These are phyloP conservation scores for Elsinoe fawcettii DNA, from an alignment of 2,329 filamentous ascomycete genomes.

Conservation along the genomic window DNA sequence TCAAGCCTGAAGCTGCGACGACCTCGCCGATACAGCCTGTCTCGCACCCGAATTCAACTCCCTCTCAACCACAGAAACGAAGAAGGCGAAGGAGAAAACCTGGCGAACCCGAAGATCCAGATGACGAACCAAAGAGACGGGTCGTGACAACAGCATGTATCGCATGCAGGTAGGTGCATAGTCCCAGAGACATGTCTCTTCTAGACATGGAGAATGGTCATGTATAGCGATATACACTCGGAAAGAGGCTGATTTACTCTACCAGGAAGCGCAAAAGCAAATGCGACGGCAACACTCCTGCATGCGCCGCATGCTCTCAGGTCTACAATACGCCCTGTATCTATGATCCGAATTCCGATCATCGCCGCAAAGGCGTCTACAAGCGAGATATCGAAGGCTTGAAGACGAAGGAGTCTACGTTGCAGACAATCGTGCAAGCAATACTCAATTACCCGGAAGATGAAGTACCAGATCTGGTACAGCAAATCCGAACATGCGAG, in stretches of 20 bases:
- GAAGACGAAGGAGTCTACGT: conserved; percentile 77
- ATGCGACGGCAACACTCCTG: conserved; percentile 86
- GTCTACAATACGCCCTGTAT: conserved; percentile 87
- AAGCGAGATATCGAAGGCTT: conserved; percentile 85
- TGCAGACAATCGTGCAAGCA: conserved; percentile 87
- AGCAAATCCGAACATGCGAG: conserved; percentile 80
- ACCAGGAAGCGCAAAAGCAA: conserved; percentile 31
- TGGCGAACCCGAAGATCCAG: conserved; percentile 21
- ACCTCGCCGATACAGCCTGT: neutral
- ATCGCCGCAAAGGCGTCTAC: conserved; percentile 92
- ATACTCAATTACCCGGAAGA: conserved; percentile 88
- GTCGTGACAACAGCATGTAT: conserved; percentile 33
- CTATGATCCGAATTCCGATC: conserved; percentile 94
- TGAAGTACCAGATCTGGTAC: conserved; percentile 72
- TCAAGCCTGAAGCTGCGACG: neutral
- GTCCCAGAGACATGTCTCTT: conserved; percentile 18
- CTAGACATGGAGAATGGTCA: neutral
- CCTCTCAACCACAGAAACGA: neutral
- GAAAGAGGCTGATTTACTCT: conserved; percentile 13
- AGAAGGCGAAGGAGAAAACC: conserved; percentile 4
- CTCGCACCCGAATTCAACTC: neutral
- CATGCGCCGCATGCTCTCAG: conserved; percentile 90
- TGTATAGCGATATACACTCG: too few species aligned
- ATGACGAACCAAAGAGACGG: conserved; percentile 36
- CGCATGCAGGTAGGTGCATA: conserved; percentile 25